phyloP scores from a whole-genome alignment of 2,329 filamentous ascomycete genomes.

The Emericellopsis cladophorae region DNA sequence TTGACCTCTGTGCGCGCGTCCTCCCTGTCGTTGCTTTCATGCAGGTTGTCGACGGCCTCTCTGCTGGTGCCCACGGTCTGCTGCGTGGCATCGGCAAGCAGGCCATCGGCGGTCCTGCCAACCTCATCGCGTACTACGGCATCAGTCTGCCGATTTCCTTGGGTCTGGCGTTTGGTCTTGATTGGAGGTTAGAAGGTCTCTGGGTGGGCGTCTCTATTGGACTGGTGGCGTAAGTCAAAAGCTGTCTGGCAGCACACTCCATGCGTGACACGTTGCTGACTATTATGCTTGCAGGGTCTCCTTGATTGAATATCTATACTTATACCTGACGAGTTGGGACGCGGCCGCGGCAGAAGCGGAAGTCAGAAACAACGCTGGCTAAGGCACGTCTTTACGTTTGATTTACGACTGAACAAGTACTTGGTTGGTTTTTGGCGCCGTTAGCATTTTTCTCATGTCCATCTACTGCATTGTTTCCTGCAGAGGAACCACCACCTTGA shows the following conservation, averaged over 20 bases:
- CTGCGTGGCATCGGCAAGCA: conserved; percentile 81
- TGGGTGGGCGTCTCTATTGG: conserved; percentile 73
- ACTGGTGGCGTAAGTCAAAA: conserved; percentile 40
- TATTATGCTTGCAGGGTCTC: conserved; percentile 25
- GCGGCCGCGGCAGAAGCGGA: conserved; percentile 39
- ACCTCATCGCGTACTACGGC: conserved; percentile 74
- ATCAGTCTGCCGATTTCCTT: conserved; percentile 79
- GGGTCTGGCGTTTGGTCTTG: conserved; percentile 60
- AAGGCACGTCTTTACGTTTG: neutral
- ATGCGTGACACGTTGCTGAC: neutral
- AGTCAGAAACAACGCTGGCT: conserved; percentile 32
- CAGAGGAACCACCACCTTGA: too few species aligned
- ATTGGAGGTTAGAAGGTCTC: conserved; percentile 67
- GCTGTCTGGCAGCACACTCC: too few species aligned
- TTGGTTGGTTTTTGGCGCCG: too few species aligned
- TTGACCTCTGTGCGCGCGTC: conserved; percentile 52
- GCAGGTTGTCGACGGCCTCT: conserved; percentile 77
- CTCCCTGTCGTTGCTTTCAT: conserved; percentile 77
- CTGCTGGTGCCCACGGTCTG: conserved; percentile 70
- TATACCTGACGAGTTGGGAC: conserved; percentile 40
- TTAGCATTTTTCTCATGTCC: too few species aligned
- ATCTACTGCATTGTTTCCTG: too few species aligned
- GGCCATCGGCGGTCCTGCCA: conserved; percentile 80
- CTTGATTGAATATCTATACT: conserved; percentile 39
- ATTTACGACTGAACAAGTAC: too few species aligned